Conservation (phyloP, 2,329 filamentous ascomycete genomes). For the Botrytis medusae region DNA sequence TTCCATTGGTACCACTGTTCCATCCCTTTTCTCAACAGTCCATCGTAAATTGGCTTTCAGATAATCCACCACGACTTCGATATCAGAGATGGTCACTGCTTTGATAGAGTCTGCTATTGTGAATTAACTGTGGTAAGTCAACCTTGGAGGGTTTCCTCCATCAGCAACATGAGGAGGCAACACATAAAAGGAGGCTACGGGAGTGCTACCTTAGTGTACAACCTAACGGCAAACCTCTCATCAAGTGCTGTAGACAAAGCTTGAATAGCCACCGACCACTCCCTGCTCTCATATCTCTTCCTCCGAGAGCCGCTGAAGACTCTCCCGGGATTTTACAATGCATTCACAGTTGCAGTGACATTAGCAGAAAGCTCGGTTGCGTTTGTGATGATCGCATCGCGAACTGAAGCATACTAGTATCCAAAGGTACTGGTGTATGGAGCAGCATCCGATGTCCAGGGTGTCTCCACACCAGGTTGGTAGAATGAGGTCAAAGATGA, state of each 20-base stretch:
- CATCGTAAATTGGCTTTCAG: constrained; percentile 34
- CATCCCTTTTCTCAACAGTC: constrained; percentile 30
- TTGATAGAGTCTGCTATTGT: constrained; percentile 24
- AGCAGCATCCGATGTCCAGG: constrained; percentile 29
- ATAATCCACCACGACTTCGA: constrained; percentile 23
- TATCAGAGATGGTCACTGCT: constrained; percentile 23
- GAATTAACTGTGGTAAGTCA: constrained; percentile 32
- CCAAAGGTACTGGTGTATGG: constrained; percentile 29
- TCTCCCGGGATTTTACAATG: constrained; percentile 45
- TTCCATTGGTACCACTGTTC: constrained; percentile 8
- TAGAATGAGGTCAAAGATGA: constrained; percentile 34
- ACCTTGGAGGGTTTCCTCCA: constrained; percentile 22
- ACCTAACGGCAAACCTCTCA: not conserved
- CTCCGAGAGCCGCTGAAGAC: not conserved
- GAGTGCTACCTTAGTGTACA: not conserved
- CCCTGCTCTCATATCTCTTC: constrained; percentile 11
- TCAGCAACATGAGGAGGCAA: not conserved
- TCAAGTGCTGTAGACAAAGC: not conserved
- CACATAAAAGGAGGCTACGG: not conserved
- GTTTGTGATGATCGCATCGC: constrained; percentile 51
- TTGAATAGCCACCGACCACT: constrained; percentile 28
- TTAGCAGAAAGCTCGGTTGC: constrained; percentile 54
- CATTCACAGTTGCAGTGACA: constrained; percentile 59
- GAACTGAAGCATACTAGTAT: constrained; percentile 39
- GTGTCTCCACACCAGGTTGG: constrained; percentile 33